Evolutionary conservation across 306 rosid genomes (phyloP), one percentile per base, ranked within the genome.

Genomic region (Trifolium subterraneum): DNA sequence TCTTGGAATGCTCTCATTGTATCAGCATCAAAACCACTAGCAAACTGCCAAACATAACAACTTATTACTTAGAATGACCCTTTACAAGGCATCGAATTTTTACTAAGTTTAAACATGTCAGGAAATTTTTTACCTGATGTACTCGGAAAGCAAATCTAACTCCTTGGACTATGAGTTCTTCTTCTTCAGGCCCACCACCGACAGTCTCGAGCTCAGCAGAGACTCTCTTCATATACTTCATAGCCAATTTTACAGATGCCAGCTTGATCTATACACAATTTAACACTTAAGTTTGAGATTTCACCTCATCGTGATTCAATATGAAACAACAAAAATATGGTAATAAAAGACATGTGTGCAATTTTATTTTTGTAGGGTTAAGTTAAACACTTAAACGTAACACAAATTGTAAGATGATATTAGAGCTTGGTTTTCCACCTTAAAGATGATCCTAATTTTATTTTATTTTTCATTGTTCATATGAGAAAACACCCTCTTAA

Each of bases 1-100:
- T 92, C 99, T 76, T 95, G 92, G 74, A 95, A 95, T 6, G 97
- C 99, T 70, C 88, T 92, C 96, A 90, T 95, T 18, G 99, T 95
- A 73, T 95, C 99, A 42, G 75, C 97, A 77, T 95, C 98, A 73
- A 92, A 95, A 5, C 99, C 99, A 6, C 99, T 96, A 0, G 99
- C 99, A 73, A 95, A 95, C 99, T 95, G 93, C 72, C 83, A 86
- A 36, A 73, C 12, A 79, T 47, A 71, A 56, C 27, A 73, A 1
- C 64, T 44, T 47, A 72, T 45, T 45, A 67, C 48, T 58, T 69
- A 2, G 39, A 47, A 65, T 65, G 65, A 8, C 1, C 66, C 41
- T 13, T 73, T 18, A 68, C 15, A 16, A 47, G 51, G 71, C 18
- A 2, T 51, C 41, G 70, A 54, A 44, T 18, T 54, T 71, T 55